These are phyloP conservation scores for Stagonosporopsis cucurbitacearum DNA, from an alignment of 2,329 filamentous ascomycete genomes.

Conservation along the genomic window DNA sequence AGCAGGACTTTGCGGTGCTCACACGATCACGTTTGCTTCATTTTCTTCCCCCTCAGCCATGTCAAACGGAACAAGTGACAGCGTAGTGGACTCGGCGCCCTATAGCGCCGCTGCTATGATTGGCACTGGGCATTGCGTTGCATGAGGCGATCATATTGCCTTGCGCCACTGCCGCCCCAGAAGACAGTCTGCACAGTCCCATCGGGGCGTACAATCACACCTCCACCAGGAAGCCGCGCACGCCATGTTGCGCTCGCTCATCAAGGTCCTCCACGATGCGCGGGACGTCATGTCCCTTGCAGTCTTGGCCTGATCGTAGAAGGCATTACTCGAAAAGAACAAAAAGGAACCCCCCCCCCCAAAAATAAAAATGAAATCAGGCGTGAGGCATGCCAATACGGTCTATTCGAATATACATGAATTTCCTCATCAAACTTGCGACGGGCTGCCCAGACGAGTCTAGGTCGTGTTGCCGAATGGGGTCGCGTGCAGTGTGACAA, in stretches of 20 bases:
- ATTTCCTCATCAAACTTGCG: neutral
- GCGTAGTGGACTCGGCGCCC: neutral
- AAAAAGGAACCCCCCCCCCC: too few species aligned
- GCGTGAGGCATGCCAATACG: neutral
- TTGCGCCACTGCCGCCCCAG: conserved; percentile 16
- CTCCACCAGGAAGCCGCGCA: neutral
- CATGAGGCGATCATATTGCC: conserved; percentile 5
- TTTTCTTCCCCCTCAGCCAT: neutral
- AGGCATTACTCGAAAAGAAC: neutral
- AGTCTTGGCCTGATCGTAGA: neutral
- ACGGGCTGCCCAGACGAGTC: conserved; percentile 6
- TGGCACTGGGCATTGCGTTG: neutral
- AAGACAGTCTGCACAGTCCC: conserved; percentile 4
- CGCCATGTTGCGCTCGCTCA: neutral
- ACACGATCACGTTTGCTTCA: neutral
- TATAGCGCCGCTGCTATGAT: neutral
- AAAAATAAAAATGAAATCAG: too few species aligned
- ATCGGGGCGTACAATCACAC: neutral
- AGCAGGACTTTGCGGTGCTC: neutral
- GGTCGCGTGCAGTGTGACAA: conserved; percentile 12
- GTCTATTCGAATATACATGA: neutral
- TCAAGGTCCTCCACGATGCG: neutral
- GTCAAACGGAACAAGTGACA: neutral
- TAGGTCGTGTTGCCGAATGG: neutral
- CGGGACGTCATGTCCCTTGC: neutral